Evolutionary conservation across 208 protist genomes (phyloP).

Genomic region (Acanthamoeba quina): DNA sequence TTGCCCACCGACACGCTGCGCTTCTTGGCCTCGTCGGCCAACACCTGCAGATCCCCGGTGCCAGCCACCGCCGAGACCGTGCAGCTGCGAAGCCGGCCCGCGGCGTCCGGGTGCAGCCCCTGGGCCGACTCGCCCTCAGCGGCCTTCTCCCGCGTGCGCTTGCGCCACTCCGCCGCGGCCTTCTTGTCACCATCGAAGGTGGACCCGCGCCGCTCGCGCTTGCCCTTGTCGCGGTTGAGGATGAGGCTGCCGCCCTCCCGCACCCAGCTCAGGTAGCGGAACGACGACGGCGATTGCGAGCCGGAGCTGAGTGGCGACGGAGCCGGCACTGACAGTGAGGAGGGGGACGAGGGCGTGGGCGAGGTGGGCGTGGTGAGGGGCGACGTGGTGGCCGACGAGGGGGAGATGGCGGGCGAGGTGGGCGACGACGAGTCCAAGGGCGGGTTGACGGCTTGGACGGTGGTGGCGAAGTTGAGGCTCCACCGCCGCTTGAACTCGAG

Average conservation of each 20-base stretch:
- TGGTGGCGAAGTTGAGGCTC: neutral
- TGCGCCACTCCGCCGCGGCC: neutral
- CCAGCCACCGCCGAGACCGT: too few species aligned
- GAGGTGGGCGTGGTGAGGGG: neutral
- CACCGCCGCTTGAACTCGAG: conserved; percentile 16
- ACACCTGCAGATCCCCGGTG: too few species aligned
- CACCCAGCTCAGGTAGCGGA: conserved; percentile 33
- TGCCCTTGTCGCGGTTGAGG: conserved; percentile 12
- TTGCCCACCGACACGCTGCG: too few species aligned
- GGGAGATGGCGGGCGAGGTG: neutral
- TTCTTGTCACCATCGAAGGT: neutral
- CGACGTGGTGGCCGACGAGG: neutral
- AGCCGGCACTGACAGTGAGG: neutral
- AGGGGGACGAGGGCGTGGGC: neutral
- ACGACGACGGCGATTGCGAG: neutral
- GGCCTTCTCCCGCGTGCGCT: neutral
- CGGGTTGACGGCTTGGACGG: neutral
- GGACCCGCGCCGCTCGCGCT: neutral
- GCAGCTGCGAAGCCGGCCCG: too few species aligned
- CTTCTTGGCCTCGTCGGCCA: too few species aligned
- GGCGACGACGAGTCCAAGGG: neutral
- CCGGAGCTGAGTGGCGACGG: neutral
- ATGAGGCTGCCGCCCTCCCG: conserved; percentile 1
- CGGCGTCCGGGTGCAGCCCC: too few species aligned
- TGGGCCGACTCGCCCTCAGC: neutral